Evolutionary conservation across 495 filamentous ascomycete species (phyloP), one percentile per base, ranked within the genome.

Genomic region (Talaromyces adpressus): DNA sequence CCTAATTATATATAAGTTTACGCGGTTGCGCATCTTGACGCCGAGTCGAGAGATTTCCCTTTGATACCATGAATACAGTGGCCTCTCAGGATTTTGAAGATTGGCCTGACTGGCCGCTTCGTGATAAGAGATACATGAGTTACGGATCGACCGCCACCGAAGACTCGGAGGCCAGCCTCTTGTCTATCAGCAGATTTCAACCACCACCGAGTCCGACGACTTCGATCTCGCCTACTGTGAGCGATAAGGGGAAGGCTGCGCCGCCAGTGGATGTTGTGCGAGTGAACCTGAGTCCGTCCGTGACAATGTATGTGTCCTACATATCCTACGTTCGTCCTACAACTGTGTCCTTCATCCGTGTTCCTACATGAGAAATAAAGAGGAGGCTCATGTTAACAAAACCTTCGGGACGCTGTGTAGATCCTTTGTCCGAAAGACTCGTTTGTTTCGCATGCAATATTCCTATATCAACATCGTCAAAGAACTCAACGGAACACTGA

Each of bases 361-460:
- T 41, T 41, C 2, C 36, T 41, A 41, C 36, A 16, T 41, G 16
- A 23, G 2, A 36, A 12, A 36, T n/a, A 36, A 22, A 58, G 30
- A 57, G 27, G 6, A 36, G 1, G 11, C 0, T 56, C 16, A 29
- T 57, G 16, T 32, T 58, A 36, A 58, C 56, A 56, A 27, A 56
- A 11, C 18, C 11, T 29, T 56, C 52, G 52, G 34, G 8, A 12
- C 29, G 32, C 14, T 18, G n/a, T 23, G 16, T 41, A 81, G 78
- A 39, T 77, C 77, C 1, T 81, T 81, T 49, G 68, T 79, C 18
- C 72, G 74, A 39, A 72, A 69, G 57, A 69, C 70, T 6, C 72
- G 75, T 36, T 59, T 77, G 3, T 81, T 81, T 67, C 77, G 76
- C 59, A 60, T 81, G n/a, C 72, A 73, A 52, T 79, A 81, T 61